Percentiles rank a stretch among this genome's conserved stretches.
Evolutionary conservation across 2,329 filamentous ascomycete genomes (phyloP).

Genomic region (Niveomyces coronatus): DNA sequence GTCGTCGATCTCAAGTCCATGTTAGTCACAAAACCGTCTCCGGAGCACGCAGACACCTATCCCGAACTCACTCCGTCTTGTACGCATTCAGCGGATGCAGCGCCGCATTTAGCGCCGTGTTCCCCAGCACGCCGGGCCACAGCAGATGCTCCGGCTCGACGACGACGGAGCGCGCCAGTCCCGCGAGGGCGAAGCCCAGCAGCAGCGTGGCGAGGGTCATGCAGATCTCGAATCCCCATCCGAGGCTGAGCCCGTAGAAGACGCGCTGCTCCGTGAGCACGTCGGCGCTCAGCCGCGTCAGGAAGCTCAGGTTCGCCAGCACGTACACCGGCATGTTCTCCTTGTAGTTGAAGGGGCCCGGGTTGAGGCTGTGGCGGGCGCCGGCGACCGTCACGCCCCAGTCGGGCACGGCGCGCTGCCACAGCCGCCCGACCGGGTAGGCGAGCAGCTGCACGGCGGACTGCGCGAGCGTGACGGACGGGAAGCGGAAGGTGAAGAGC

Average conservation of each 20-base stretch:
- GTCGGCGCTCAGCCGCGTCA: conserved; percentile 25
- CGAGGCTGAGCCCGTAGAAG: conserved; percentile 32
- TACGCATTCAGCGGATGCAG: conserved; percentile 25
- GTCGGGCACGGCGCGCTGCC: conserved; percentile 22
- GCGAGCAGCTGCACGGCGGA: conserved; percentile 31
- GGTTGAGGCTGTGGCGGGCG: conserved; percentile 25
- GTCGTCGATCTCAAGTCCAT: not conserved
- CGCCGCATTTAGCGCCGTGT: conserved; percentile 32
- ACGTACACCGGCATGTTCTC: conserved; percentile 46
- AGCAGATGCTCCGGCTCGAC: conserved; percentile 36
- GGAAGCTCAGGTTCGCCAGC: conserved; percentile 43
- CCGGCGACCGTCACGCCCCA: conserved; percentile 19
- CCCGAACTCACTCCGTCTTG: conserved; percentile 14
- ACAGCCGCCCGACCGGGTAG: conserved; percentile 31
- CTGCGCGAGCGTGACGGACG: conserved; percentile 22
- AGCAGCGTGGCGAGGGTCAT: conserved; percentile 38
- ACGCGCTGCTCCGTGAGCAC: conserved; percentile 25
- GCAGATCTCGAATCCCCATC: conserved; percentile 39
- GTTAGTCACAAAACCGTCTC: too few relatives aligned
- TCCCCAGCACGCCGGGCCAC: conserved; percentile 43
- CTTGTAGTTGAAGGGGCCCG: conserved; percentile 27
- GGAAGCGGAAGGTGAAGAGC: conserved; percentile 28
- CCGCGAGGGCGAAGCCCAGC: conserved; percentile 41
- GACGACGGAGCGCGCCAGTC: conserved; percentile 32
- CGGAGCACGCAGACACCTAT: too few relatives aligned